Percentiles rank a stretch among this genome's conserved stretches.
These are phyloP conservation scores for Cornus suecica DNA, from an alignment of 148 eudicot species.

Conservation along the genomic window DNA sequence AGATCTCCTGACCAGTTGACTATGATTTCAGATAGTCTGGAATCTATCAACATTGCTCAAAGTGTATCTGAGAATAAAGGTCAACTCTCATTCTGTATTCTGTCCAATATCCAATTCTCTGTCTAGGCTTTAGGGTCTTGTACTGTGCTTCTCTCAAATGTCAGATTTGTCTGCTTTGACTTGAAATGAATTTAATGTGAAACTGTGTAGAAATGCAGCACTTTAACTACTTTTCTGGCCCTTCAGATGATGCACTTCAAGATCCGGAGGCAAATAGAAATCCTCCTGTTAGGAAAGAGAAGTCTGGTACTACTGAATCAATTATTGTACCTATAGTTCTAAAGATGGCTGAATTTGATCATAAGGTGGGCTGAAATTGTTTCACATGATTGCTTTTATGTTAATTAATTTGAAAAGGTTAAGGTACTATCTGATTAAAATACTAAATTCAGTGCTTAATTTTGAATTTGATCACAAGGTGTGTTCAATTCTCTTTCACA, in stretches of 20 bases:
- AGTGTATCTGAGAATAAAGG: constrained; percentile 40
- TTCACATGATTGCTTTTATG: background rate
- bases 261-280: constrained; percentile 37
- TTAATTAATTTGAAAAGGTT: background rate
- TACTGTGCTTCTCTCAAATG: background rate
- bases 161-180: background rate
- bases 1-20: constrained; percentile 30
- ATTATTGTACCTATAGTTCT: constrained; percentile 87
- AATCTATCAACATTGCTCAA: constrained; percentile 35
- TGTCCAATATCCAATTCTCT: background rate
- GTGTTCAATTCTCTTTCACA: too few relatives aligned
- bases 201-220: background rate
- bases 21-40: constrained; percentile 34
- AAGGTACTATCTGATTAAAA: background rate
- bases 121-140: constrained; percentile 1
- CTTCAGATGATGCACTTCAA: constrained; percentile 49
- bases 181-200: background rate
- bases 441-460: too few relatives aligned
- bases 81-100: constrained; percentile 18
- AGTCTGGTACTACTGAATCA: constrained; percentile 74
- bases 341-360: constrained; percentile 97
- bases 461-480: too few relatives aligned
- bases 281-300: constrained; percentile 48
- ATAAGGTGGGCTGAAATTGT: constrained; percentile 51
- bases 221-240: constrained; percentile 21